Evolutionary conservation across 257 asterid species (phyloP), one percentile per base, ranked within the genome.

Genomic region (Solanum paucissectum): DNA sequence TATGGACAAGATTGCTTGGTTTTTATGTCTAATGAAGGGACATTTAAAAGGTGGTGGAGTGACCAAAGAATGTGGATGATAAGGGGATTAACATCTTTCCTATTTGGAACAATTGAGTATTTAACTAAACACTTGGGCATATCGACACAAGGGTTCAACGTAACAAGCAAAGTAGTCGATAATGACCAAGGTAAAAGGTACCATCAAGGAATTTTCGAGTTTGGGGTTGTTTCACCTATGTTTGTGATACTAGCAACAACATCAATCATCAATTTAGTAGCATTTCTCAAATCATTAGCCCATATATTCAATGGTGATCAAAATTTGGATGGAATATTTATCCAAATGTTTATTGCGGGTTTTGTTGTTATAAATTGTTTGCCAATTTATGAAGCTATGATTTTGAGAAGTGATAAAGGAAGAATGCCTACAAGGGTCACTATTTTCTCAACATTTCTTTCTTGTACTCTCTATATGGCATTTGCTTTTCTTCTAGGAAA

Each of bases 61-160:
- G 95, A 94, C 55, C 98, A 96, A 88, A 94, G 99, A 87, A 94
- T 95, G 92, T 95, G 98, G 98, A 89, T 93, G 9, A 87, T 94
- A 6, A 92, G 93, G 37, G 94, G 92, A 4, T 91, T 95, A 60
- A 88, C 98, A 5, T 91, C 93, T 4, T 91, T 34, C 90, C 23
- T 91, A 13, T 94, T 95, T 86, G 99, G 94, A 14, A 86, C 88
- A 1, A 64, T 91, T 7, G 98, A 96, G 85, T 93, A 87, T 91
- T 14, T 93, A 32, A 74, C 85, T 68, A 96, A 92, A 29, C 82
- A 10, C 27, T 74, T 96, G 3, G 98, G 98, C 81, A 91, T 95
- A 34, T 74, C 90, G n/a, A 52, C 96, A 2, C 90, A 91, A 32
- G 95, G 91, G n/a, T 95, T 95, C 82, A 89, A 88, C 9, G 86